Base-by-base conservation (phyloP, 2,329 filamentous ascomycete genomes). In the Xylaria arbuscula region DNA sequence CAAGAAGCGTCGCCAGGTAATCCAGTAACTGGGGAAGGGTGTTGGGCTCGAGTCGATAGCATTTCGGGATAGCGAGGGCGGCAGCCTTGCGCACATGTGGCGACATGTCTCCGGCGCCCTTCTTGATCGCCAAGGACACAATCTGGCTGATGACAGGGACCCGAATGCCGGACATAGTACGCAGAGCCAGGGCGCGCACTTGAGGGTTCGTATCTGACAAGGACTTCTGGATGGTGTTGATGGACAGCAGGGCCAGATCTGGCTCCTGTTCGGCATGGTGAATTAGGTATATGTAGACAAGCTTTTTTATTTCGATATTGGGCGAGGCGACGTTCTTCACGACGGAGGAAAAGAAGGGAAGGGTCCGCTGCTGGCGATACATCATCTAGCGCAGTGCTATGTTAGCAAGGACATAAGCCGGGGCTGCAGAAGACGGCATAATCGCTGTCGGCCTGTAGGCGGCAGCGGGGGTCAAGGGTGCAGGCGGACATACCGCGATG, bases 171-270 rank as follows among this genome's bases (percentile, higher is more conserved):
- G 94, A 97, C 95, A 99, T 99, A 72, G 96, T 97, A 71, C 94
- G 93, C 70, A 99, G 86, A 0, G 96, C 96, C 76, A 99, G 90
- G 24, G 95, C 93, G 73, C 96, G 91, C 22, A 98, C 90, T 77
- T 97, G 92, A 1, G 96, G 93, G 79, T 94, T 98, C 66, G 90
- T 86, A 81, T 99, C 96, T 28, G 94, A 97, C 67, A 99, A 88
- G 10, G 95, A 97, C 81, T 98, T 98, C 78, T 99, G 96, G 75
- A 99, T 98, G 7, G 96, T 97, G 82, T 99, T 99, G 87, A 99
- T 98, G 67, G 94, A 97, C 53, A 99, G 87, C 45, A 99, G 87
- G 22, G 96, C 94, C 54, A 98, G 92, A 81, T 99, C 96, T 66
- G 95, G 96, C 77, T 98, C 96, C 72, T 94, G 90, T 80, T 98